Evolutionary conservation across 2,329 filamentous ascomycete genomes (phyloP).

Genomic region (Fusarium phyllophilum): DNA sequence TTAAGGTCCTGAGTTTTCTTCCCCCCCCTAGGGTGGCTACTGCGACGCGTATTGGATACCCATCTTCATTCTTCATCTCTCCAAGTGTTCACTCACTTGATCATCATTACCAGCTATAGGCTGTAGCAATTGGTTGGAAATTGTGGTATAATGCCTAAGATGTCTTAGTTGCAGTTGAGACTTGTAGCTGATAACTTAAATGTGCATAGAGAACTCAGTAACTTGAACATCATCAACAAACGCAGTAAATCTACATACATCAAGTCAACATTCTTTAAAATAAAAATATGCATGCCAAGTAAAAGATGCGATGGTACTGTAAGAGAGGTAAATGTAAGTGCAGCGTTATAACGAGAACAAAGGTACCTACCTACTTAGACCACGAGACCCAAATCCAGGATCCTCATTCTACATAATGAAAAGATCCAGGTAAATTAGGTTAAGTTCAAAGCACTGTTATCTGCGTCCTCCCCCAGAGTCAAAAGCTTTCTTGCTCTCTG

Average conservation of each 20-base stretch:
- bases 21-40: neutral
- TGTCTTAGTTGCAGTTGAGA: too few relatives aligned
- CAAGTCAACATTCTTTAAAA: accelerated
- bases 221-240: neutral
- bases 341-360: too few relatives aligned
- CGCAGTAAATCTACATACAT: neutral
- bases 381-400: too few relatives aligned
- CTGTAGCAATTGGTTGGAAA: too few relatives aligned
- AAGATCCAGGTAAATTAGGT: neutral
- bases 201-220: too few relatives aligned
- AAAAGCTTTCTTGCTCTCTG: neutral
- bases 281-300: neutral
- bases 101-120: neutral
- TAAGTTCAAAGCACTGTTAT: too few relatives aligned
- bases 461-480: neutral
- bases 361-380: too few relatives aligned
- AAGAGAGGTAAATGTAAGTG: neutral
- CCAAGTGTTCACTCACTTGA: neutral
- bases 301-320: neutral
- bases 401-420: neutral
- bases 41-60: neutral
- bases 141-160: too few relatives aligned
- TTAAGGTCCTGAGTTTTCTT: too few relatives aligned
- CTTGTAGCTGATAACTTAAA: too few relatives aligned
- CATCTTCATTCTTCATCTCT: neutral